A percentile compares a stretch with the other conserved stretches of the same genome.
Evolutionary conservation across 2,329 filamentous ascomycete genomes (phyloP).

Genomic region (Stagonosporopsis cucurbitacearum): DNA sequence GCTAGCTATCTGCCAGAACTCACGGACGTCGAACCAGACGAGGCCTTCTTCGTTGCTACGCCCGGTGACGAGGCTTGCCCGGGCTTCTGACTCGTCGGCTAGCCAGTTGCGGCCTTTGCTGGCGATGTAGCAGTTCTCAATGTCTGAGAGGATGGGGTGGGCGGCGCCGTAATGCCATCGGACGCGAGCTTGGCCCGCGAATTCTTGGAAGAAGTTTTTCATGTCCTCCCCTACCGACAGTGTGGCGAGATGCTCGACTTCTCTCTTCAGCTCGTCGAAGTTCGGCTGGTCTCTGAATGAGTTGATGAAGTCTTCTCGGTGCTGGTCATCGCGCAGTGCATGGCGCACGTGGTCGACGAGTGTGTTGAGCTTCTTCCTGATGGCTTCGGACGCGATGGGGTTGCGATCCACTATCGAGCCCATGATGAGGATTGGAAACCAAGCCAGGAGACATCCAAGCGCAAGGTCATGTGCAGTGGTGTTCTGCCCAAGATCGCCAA

Average conservation of each 20-base stretch:
- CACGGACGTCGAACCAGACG: conserved; percentile 53
- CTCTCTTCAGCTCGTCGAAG: conserved; percentile 26
- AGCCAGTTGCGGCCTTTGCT: conserved; percentile 51
- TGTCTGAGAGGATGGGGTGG: conserved; percentile 52
- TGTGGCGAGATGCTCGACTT: conserved; percentile 34
- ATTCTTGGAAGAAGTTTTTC: conserved; percentile 49
- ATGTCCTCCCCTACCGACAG: conserved; percentile 28
- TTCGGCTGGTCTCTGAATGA: conserved; percentile 35
- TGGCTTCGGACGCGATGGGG: conserved; percentile 51
- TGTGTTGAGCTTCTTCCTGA: conserved; percentile 49
- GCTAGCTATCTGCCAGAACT: conserved; percentile 52
- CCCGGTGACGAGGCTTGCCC: conserved; percentile 47
- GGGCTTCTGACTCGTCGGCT: conserved; percentile 39
- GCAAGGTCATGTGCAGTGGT: conserved; percentile 54
- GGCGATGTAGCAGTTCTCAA: conserved; percentile 51
- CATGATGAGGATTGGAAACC: conserved; percentile 55
- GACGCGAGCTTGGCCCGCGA: conserved; percentile 45
- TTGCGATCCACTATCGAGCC: conserved; percentile 57
- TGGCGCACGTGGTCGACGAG: conserved; percentile 48
- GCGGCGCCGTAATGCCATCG: conserved; percentile 53
- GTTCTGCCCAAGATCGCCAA: conserved; percentile 48
- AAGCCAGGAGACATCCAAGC: conserved; percentile 53
- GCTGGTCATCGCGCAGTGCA: conserved; percentile 38
- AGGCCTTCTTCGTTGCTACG: conserved; percentile 44
- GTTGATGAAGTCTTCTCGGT: conserved; percentile 38